Evolutionary conservation across 1,139 yeast genomes (phyloP).

Genomic region (Sugiyamaella pinicola): DNA sequence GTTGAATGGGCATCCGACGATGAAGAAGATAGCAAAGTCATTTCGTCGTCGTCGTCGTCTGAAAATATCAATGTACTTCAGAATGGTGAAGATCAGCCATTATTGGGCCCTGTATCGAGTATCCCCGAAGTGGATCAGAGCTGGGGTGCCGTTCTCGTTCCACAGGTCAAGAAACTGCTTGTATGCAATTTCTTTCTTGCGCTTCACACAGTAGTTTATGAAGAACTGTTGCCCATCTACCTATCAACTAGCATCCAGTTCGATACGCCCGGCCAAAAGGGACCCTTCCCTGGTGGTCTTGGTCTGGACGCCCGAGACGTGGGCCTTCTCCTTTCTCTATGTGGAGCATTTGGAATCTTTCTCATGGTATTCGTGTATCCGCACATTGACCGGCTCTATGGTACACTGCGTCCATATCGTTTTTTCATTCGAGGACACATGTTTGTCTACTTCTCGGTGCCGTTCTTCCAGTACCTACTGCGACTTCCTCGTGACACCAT

Average conservation of each 20-base stretch:
- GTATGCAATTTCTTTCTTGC: slow-evolving; percentile 41
- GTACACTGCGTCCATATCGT: slow-evolving; percentile 51
- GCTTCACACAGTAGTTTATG: slow-evolving; percentile 56
- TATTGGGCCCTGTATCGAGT: slow-evolving; percentile 12
- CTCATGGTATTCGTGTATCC: slow-evolving; percentile 58
- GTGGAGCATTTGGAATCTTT: slow-evolving; percentile 60
- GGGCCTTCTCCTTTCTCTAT: slow-evolving; percentile 56
- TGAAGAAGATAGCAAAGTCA: neutral
- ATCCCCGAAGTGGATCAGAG: slow-evolving; percentile 36
- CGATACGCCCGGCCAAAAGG: slow-evolving; percentile 27
- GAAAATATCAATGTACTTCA: neutral
- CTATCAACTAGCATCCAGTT: slow-evolving; percentile 52
- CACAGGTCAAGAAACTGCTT: slow-evolving; percentile 27
- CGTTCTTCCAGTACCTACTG: slow-evolving; percentile 52
- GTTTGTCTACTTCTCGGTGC: slow-evolving; percentile 51
- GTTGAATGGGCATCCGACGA: neutral
- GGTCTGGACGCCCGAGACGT: slow-evolving; percentile 52
- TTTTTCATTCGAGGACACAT: slow-evolving; percentile 51
- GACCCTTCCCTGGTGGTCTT: slow-evolving; percentile 58
- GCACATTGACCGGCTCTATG: slow-evolving; percentile 53
- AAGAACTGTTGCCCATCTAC: slow-evolving; percentile 62
- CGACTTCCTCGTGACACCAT: slow-evolving; percentile 22
- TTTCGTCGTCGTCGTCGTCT: slow-evolving; percentile 5
- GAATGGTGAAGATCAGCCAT: slow-evolving; percentile 20
- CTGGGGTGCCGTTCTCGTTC: slow-evolving; percentile 42